Base-by-base conservation (phyloP, 257 asterid species). In the Scutellaria galericulata region DNA sequence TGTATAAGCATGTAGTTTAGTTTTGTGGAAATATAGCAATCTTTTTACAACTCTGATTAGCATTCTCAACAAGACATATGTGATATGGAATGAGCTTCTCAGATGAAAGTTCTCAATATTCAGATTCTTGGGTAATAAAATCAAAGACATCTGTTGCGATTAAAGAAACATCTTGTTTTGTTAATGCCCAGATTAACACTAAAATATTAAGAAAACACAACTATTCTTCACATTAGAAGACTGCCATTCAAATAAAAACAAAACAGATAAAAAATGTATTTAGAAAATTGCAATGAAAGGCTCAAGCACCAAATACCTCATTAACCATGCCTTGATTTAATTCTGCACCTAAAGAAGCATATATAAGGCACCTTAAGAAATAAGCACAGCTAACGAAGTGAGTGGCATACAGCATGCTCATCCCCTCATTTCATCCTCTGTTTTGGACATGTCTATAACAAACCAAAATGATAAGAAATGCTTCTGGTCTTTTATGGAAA, bases 1-100 rank as follows among this genome's bases (percentile, higher is more conserved):
- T 13, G 7, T 8, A 44, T 18, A 35, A 35, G 6, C 45, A 7
- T 9, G 22, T 27, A 13, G 56, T 31, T 47, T 13, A 47, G 42
- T n/a, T 76, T 52, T 75, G 18, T 37, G 50, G 55, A 50, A 20
- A 18, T 57, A 41, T 14, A 59, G 71, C 64, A 60, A 76, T 68
- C 31, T 53, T 52, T 27, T 15, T 39, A 10, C 15, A 54, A 41
- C 56, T 50, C 40, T 44, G 22, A 9, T 48, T 6, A 18, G 68
- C 39, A 40, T 64, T 9, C 22, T 56, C 63, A 63, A 64, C 37
- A 14, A 44, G 40, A 35, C 2, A 41, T 18, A 18, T 18, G 48
- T 5, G 14, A 65, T 8, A 46, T 46, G 47, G 12, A 40, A 48
- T 50, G 13, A 66, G 61, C 39, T 45, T 47, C 53, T 6, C 44